These are phyloP conservation scores for Mycena vulgaris DNA, from an alignment of 768 basidiomycete species.

Conservation along the genomic window DNA sequence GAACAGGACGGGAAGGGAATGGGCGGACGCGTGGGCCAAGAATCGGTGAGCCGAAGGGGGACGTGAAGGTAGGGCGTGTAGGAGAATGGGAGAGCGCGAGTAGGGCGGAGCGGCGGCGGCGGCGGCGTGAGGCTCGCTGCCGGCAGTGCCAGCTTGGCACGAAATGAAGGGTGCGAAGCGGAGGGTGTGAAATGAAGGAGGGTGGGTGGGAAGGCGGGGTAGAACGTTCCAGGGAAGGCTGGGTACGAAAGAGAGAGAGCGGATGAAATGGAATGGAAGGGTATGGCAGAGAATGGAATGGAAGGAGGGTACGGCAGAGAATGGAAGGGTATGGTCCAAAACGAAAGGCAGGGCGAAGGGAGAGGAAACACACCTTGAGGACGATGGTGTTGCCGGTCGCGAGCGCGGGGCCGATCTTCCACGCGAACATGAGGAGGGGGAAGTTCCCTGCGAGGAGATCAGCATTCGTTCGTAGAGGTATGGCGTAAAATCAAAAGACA, in stretches of 20 bases:
- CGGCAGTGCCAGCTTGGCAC: too few relatives aligned
- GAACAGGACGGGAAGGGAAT: too few relatives aligned
- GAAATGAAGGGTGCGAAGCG: too few relatives aligned
- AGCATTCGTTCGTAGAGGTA: neutral
- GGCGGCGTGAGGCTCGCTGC: too few relatives aligned
- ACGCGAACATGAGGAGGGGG: constrained; percentile 63
- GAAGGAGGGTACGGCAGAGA: neutral
- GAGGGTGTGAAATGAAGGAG: too few relatives aligned
- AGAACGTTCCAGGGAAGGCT: too few relatives aligned
- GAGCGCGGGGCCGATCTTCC: constrained; percentile 84
- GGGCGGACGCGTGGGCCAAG: too few relatives aligned
- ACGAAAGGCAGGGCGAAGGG: neutral
- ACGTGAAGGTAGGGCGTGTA: too few relatives aligned
- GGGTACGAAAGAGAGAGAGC: neutral
- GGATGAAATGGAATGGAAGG: neutral
- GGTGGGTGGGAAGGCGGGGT: too few relatives aligned
- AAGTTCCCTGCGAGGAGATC: constrained; percentile 38
- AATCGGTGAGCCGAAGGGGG: too few relatives aligned
- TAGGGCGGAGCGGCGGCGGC: too few relatives aligned
- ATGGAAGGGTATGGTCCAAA: neutral
- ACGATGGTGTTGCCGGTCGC: constrained; percentile 83
- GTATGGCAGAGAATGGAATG: neutral
- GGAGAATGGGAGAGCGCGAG: too few relatives aligned
- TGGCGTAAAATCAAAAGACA: neutral
- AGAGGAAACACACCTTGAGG: constrained; percentile 61